Base-by-base conservation (phyloP, 228 moss, liverwort and hornwort genomes). In the Sphagnum fallax region DNA sequence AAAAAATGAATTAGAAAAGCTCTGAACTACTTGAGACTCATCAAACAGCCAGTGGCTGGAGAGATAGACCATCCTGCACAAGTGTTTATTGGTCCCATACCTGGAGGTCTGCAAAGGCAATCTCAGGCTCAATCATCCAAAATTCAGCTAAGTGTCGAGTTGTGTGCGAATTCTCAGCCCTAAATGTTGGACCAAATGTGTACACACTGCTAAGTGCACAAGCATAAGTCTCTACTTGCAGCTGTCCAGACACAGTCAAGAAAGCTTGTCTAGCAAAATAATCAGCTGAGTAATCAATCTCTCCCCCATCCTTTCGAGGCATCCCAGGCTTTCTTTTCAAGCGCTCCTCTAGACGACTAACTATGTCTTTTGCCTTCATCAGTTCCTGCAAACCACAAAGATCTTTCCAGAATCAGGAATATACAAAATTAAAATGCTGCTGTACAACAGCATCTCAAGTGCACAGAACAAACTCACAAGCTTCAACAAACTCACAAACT, bases 71-170 rank as follows among this genome's bases (percentile, higher is more conserved):
- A 32, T 32, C 32, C 32, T 32, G 32, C 32, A 32, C 32, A 32
- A 32, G 2, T 2, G 32, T 32, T 32, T 32, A 32, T 32, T 32
- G 32, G 32, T 32, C 32, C 32, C 32, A 32, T 32, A 91, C 91
- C 66, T 76, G 47, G 10, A 97, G 73, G 74, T 97, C 93, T 62
- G 93, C 93, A 70, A 97, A 97, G 11, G 97, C 91, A 53, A 97
- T 93, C 67, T 97, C 97, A 55, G 97, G 97, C 80, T 97, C 97
- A 60, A 97, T 83, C 97, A 97, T 97, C 97, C 97, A 97, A 49
- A 97, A 93, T 75, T 97, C 93, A 5, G 97, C 88, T 82, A 97
- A 79, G 78, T 97, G 97, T 71, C 97, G 76, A 0, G 91, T 82
- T 14, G 97, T 97, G 13, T 97, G 97, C 2, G 97, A 97, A 70